phyloP scores from a whole-genome alignment of 495 filamentous ascomycete genomes.

The Aspergillus conjunctus region DNA sequence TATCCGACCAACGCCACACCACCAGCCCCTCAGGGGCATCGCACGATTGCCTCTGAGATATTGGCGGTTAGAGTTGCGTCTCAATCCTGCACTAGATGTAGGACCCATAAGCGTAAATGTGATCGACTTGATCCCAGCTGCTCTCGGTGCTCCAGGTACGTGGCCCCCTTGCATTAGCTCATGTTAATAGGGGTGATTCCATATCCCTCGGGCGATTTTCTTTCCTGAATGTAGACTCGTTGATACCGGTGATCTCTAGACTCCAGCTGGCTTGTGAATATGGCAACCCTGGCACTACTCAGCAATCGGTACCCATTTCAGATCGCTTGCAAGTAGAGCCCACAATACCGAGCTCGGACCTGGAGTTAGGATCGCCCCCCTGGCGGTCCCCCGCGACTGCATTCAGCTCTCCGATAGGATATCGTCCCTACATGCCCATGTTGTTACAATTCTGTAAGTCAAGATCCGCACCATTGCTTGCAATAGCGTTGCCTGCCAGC shows the following conservation, averaged over 20 bases:
- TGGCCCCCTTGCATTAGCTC: background rate
- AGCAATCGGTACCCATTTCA: no score
- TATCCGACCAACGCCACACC: background rate
- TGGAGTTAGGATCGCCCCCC: background rate
- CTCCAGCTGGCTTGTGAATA: no score
- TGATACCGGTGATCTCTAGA: no score
- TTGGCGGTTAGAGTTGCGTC: background rate
- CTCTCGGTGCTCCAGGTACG: constrained; percentile 7
- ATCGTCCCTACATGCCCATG: background rate
- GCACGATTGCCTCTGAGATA: background rate
- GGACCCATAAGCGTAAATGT: constrained; percentile 3
- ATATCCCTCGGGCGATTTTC: no score
- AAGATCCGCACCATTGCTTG: background rate
- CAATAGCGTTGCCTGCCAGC: no score
- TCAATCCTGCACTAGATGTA: background rate
- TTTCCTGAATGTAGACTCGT: no score
- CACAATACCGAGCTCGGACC: background rate
- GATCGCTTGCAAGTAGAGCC: no score
- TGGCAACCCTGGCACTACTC: no score
- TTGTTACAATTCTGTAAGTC: background rate
- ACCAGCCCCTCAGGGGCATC: background rate
- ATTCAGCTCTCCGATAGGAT: background rate
- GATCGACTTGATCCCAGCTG: background rate
- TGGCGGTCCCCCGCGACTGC: background rate
- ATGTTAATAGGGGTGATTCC: background rate